Conservation (phyloP, 768 basidiomycete genomes). For the Exidia glandulosa region DNA sequence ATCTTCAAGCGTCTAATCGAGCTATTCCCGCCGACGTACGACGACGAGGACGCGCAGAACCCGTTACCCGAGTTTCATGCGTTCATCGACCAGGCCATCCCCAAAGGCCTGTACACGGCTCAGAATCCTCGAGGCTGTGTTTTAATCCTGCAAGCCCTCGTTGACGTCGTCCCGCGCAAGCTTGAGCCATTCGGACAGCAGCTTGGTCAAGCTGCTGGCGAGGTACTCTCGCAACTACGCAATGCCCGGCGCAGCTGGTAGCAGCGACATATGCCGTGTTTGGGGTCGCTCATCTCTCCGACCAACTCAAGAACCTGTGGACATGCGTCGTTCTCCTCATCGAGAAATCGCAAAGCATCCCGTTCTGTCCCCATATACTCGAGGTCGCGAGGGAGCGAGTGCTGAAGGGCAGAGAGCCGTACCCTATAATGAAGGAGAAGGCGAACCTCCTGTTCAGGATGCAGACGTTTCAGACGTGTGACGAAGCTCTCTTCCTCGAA, state of each 20-base stretch:
- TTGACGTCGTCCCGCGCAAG: conserved; percentile 68
- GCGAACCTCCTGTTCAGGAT: conserved; percentile 81
- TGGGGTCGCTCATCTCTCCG: conserved; percentile 71
- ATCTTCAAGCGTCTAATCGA: conserved; percentile 73
- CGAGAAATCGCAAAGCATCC: conserved; percentile 76
- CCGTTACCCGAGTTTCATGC: conserved; percentile 67
- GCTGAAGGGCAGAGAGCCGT: conserved; percentile 70
- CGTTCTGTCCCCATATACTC: conserved; percentile 75
- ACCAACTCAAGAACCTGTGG: conserved; percentile 74
- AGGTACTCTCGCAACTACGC: conserved; percentile 85
- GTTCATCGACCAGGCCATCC: conserved; percentile 63
- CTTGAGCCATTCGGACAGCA: conserved; percentile 67
- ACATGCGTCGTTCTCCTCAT: conserved; percentile 69
- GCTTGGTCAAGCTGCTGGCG: conserved; percentile 73
- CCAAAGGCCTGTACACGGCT: conserved; percentile 67
- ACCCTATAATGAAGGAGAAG: conserved; percentile 94
- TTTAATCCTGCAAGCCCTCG: conserved; percentile 77
- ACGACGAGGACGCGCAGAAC: conserved; percentile 58
- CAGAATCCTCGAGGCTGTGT: conserved; percentile 68
- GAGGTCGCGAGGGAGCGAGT: conserved; percentile 85
- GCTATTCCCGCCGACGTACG: conserved; percentile 66
- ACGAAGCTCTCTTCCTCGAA: conserved; percentile 66
- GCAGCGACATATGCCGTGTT: conserved; percentile 69
- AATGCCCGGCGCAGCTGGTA: conserved; percentile 32
- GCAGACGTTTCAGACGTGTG: conserved; percentile 68